These are phyloP conservation scores for Elsinoe arachidis DNA, from an alignment of 2,329 filamentous ascomycete species.

Conservation along the genomic window DNA sequence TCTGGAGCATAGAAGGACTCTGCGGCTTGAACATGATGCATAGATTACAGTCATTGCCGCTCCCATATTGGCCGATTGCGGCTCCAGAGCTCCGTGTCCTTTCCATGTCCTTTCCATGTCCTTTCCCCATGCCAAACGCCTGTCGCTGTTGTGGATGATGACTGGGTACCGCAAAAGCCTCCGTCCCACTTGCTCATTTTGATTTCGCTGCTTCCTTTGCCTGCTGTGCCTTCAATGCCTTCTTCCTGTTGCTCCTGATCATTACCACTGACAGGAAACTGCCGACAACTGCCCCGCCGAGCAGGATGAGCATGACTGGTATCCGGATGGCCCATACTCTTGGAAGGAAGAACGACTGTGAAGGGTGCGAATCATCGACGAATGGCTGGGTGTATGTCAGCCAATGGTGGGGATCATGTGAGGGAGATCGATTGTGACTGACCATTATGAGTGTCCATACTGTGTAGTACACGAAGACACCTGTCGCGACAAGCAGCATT, in stretches of 20 bases:
- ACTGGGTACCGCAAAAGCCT: not conserved
- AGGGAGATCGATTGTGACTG: conserved; percentile 24
- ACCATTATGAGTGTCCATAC: conserved; percentile 98
- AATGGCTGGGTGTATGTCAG: conserved; percentile 60
- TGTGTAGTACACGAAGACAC: conserved; percentile 84
- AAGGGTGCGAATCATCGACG: conserved; percentile 85
- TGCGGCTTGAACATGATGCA: too few relatives aligned
- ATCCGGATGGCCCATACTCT: conserved; percentile 98
- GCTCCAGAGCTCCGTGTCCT: too few relatives aligned
- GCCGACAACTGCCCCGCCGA: conserved; percentile 87
- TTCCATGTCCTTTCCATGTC: not conserved
- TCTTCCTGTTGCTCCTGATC: conserved; percentile 98
- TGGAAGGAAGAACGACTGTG: conserved; percentile 91
- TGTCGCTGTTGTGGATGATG: not conserved
- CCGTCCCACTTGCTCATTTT: conserved; percentile 33
- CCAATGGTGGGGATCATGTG: not conserved
- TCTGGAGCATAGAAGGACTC: too few relatives aligned
- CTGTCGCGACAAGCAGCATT: conserved; percentile 66
- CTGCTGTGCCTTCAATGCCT: conserved; percentile 84
- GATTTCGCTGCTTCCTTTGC: conserved; percentile 62
- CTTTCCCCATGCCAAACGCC: not conserved
- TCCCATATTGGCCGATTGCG: too few relatives aligned
- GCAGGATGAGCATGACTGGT: conserved; percentile 87
- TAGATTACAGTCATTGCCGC: too few relatives aligned
- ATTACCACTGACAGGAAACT: conserved; percentile 95